Percentiles rank a stretch among this genome's conserved stretches.
Evolutionary conservation across 2,329 filamentous ascomycete genomes (phyloP).

Genomic region (Colletotrichum caudatum): DNA sequence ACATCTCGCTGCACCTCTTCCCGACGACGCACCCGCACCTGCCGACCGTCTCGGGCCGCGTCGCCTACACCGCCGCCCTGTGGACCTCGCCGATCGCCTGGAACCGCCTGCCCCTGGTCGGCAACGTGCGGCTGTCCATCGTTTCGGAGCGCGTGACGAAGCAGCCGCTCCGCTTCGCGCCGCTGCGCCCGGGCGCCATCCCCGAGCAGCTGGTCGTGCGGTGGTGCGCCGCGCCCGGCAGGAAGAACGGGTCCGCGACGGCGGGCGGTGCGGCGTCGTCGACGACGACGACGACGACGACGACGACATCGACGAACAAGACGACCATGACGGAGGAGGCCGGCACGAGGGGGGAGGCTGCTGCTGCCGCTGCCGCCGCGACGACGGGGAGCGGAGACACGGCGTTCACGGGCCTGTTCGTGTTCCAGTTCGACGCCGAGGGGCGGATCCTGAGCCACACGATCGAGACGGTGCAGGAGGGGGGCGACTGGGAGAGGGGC

Average conservation of each 20-base stretch:
- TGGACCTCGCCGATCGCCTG: constrained; percentile 97
- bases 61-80: constrained; percentile 88
- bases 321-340: constrained; percentile 53
- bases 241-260: constrained; percentile 48
- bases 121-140: constrained; percentile 89
- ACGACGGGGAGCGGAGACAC: constrained; percentile 67
- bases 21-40: constrained; percentile 87
- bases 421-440: constrained; percentile 93
- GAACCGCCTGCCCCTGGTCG: constrained; percentile 91
- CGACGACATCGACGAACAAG: too few relatives aligned
- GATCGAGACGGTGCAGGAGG: constrained; percentile 92
- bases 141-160: constrained; percentile 89
- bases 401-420: constrained; percentile 91
- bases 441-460: constrained; percentile 88
- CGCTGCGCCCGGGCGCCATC: constrained; percentile 64
- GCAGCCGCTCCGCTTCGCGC: constrained; percentile 62
- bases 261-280: constrained; percentile 52
- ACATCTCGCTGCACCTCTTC: constrained; percentile 78
- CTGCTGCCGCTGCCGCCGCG: constrained; percentile 43
- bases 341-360: constrained; percentile 56
- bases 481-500: constrained; percentile 83
- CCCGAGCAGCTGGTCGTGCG: constrained; percentile 89
- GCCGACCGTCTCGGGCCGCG: constrained; percentile 89
- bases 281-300: constrained; percentile 44
- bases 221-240: constrained; percentile 82